phyloP scores from a whole-genome alignment of 768 basidiomycete genomes.

The Termitomyces sp. region DNA sequence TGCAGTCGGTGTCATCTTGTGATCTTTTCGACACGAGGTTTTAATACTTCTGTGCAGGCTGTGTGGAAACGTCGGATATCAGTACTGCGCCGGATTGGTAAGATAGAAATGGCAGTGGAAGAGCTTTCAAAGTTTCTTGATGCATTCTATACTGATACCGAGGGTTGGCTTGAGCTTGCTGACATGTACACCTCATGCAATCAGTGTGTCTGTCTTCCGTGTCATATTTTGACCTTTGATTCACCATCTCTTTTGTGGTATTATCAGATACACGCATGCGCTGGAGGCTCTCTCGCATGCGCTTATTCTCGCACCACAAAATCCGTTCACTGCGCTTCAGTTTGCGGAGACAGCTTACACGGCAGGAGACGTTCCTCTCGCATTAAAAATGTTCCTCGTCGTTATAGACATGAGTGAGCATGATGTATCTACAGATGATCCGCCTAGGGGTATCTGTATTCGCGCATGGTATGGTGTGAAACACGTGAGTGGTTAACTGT shows the following conservation, averaged over 20 bases:
- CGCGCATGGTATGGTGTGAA: constrained; percentile 85
- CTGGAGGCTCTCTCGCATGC: constrained; percentile 78
- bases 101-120: constrained; percentile 60
- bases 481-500: constrained; percentile 44
- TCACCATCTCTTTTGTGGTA: neutral
- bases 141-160: constrained; percentile 83
- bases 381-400: constrained; percentile 75
- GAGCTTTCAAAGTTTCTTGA: constrained; percentile 75
- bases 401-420: constrained; percentile 74
- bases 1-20: constrained; percentile 42
- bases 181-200: constrained; percentile 72
- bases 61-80: constrained; percentile 82
- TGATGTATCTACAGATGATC: constrained; percentile 37
- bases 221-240: neutral
- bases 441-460: constrained; percentile 52
- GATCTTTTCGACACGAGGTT: neutral
- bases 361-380: constrained; percentile 64
- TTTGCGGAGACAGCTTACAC: constrained; percentile 89
- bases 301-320: constrained; percentile 79
- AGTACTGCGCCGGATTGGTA: constrained; percentile 58
- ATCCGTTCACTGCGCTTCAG: constrained; percentile 79
- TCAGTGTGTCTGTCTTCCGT: constrained; percentile 45
- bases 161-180: constrained; percentile 85
- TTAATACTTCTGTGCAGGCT: constrained; percentile 31
- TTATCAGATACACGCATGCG: constrained; percentile 60